Conservation (phyloP, 1,284 basidiomycete genomes). For the Cryptococcus depauperatus region DNA sequence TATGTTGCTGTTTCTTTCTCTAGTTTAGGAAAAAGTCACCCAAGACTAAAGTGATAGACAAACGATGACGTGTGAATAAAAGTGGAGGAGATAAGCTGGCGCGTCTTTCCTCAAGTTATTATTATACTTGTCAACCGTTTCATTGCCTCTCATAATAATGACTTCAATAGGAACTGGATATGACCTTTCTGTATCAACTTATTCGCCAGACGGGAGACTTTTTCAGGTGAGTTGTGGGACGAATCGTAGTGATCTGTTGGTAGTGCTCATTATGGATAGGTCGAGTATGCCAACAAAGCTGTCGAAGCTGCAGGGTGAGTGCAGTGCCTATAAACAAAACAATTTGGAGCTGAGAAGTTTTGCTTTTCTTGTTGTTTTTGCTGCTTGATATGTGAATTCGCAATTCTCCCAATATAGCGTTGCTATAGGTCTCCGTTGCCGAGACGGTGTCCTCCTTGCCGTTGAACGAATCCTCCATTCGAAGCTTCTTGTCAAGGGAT, state of each 20-base stretch:
- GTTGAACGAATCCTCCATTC: constrained; percentile 98
- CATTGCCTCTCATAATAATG: constrained; percentile 50
- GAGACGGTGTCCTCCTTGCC: constrained; percentile 87
- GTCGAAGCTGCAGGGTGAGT: constrained; percentile 90
- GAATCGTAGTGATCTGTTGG: neutral
- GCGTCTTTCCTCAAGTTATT: neutral
- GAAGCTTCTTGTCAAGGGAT: constrained; percentile 87
- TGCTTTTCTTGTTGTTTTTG: neutral
- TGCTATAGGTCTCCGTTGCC: constrained; percentile 81
- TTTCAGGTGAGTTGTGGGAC: constrained; percentile 63
- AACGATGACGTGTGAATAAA: neutral
- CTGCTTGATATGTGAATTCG: neutral
- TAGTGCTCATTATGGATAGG: constrained; percentile 48
- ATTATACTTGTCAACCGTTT: neutral
- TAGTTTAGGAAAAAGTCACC: neutral
- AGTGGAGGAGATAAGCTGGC: neutral
- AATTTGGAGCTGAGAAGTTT: neutral
- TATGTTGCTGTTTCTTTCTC: neutral
- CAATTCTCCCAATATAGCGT: no score
- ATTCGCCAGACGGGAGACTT: constrained; percentile 95
- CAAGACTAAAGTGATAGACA: no score
- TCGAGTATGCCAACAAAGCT: constrained; percentile 97
- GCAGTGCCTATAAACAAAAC: neutral
- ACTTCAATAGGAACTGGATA: constrained; percentile 97
- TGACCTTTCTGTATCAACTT: constrained; percentile 96